phyloP scores from a whole-genome alignment of 192 early-diverging fungal genomes.

The Coemansia sp. region DNA sequence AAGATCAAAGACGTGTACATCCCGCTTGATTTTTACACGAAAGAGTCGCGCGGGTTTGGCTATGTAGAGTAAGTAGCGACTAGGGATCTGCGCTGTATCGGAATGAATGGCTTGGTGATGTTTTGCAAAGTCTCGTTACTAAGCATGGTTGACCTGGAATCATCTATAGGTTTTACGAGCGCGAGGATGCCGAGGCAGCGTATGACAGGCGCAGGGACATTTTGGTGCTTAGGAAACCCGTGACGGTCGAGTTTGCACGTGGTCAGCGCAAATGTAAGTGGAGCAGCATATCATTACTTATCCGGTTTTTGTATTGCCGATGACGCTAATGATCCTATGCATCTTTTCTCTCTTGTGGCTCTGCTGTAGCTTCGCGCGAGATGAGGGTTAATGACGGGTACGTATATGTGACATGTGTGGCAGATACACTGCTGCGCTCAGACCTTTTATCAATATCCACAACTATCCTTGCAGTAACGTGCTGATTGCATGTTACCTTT shows the following conservation, averaged over 20 bases:
- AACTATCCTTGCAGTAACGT: slow-evolving; percentile 3
- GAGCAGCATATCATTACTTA: not conserved
- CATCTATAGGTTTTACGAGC: slow-evolving; percentile 44
- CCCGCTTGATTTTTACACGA: slow-evolving; percentile 50
- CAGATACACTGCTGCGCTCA: not conserved
- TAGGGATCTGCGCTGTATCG: not conserved
- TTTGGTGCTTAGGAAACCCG: slow-evolving; percentile 30
- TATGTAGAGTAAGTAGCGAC: slow-evolving; percentile 51
- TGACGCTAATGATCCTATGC: not conserved
- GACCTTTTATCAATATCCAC: not conserved
- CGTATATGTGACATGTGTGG: slow-evolving; percentile 17
- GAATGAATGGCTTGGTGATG: not conserved
- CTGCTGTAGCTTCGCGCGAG: slow-evolving; percentile 49
- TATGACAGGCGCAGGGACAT: slow-evolving; percentile 45
- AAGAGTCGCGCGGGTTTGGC: slow-evolving; percentile 53
- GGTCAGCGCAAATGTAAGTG: slow-evolving; percentile 55
- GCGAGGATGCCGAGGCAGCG: slow-evolving; percentile 53
- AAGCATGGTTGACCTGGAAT: not conserved
- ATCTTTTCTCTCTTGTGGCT: not conserved
- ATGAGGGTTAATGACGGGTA: slow-evolving; percentile 49
- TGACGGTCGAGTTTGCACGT: slow-evolving; percentile 54
- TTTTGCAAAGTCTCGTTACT: not conserved
- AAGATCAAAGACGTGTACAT: slow-evolving; percentile 54
- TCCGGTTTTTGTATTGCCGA: not conserved
- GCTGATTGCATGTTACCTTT: slow-evolving; percentile 17